These are phyloP conservation scores for Pythium coloratum DNA, from an alignment of 352 stramenopile genomes.

Conservation along the genomic window DNA sequence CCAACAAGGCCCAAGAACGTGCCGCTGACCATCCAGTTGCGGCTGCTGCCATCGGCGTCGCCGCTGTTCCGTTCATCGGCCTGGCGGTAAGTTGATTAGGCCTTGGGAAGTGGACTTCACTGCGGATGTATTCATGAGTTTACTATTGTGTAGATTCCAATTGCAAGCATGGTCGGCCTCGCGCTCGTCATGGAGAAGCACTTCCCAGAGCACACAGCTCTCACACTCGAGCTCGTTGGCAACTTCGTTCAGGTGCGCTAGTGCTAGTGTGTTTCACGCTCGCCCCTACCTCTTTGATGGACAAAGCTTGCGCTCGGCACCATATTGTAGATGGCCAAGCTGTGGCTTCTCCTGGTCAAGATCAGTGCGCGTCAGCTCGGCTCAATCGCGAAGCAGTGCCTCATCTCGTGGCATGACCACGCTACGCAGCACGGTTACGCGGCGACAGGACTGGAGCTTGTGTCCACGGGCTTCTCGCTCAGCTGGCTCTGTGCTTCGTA, in stretches of 20 bases:
- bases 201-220: constrained; percentile 68
- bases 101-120: not conserved
- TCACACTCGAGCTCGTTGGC: constrained; percentile 63
- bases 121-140: not conserved
- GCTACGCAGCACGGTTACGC: constrained; percentile 62
- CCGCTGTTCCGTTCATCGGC: constrained; percentile 73
- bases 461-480: constrained; percentile 63
- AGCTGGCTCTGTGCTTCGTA: constrained; percentile 62
- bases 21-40: constrained; percentile 60
- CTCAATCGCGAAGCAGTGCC: constrained; percentile 62
- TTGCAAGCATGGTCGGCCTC: constrained; percentile 66
- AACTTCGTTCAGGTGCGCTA: constrained; percentile 72
- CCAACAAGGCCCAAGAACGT: constrained; percentile 37
- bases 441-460: constrained; percentile 64
- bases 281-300: too few relatives aligned
- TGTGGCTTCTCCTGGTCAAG: constrained; percentile 78
- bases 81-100: constrained; percentile 47
- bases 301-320: not conserved
- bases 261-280: not conserved
- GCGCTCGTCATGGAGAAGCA: constrained; percentile 80
- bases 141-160: constrained; percentile 46
- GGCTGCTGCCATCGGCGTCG: constrained; percentile 55
- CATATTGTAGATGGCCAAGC: constrained; percentile 62
- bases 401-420: constrained; percentile 75
- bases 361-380: constrained; percentile 70